These are phyloP conservation scores for Sporothrix phasma DNA, from an alignment of 2,329 filamentous ascomycete species.

Conservation along the genomic window DNA sequence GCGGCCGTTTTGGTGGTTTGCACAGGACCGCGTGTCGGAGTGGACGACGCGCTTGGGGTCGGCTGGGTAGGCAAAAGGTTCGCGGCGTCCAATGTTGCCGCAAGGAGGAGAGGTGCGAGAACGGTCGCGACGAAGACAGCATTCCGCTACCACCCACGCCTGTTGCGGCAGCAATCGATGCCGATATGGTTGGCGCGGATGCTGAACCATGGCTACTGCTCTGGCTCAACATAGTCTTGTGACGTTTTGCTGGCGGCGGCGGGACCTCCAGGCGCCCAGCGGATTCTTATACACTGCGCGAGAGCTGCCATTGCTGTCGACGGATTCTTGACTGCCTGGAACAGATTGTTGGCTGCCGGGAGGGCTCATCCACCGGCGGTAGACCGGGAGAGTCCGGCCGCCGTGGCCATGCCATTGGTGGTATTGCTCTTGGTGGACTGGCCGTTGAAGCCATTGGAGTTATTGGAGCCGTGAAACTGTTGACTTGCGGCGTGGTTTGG, in stretches of 20 bases:
- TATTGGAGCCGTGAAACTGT: not conserved
- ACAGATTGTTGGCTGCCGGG: not conserved
- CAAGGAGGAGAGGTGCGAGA: no score
- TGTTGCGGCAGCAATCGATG: not conserved
- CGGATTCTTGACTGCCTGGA: not conserved
- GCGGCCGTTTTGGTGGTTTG: not conserved
- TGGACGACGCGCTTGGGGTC: not conserved
- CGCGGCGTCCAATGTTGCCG: not conserved
- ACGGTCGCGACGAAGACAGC: not conserved
- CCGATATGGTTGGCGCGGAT: not conserved
- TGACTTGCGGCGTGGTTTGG: not conserved
- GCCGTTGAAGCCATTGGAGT: not conserved
- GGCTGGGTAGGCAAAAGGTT: not conserved
- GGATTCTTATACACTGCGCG: slow-evolving; percentile 7
- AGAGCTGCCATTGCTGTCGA: not conserved
- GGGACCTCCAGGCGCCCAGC: not conserved
- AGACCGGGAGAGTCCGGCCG: not conserved
- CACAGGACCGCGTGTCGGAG: not conserved
- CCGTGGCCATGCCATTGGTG: not conserved
- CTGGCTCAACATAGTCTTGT: not conserved
- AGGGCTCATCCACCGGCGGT: not conserved
- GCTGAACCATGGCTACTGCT: not conserved
- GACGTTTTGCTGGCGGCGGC: slow-evolving; percentile 9
- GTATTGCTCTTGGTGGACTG: not conserved
- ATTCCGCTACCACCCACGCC: not conserved